A percentile compares a stretch with the other conserved stretches of the same genome.
phyloP scores from a whole-genome alignment of 2,329 filamentous ascomycete genomes.

The Verticillium zaregamsianum region DNA sequence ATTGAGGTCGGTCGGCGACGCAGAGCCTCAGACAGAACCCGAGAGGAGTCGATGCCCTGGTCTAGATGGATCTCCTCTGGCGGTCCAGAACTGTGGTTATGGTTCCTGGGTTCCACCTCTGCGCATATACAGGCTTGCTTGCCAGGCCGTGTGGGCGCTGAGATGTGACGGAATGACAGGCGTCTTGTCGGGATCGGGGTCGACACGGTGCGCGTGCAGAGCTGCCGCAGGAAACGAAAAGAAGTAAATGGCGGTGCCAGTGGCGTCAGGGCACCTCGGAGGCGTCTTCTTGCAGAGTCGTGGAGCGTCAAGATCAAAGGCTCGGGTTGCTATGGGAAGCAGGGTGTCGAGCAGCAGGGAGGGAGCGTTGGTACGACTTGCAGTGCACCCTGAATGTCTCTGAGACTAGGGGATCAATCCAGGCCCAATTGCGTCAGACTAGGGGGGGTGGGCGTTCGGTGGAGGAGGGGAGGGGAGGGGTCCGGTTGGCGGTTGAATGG shows the following conservation, averaged over 20 bases:
- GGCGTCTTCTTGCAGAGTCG: neutral
- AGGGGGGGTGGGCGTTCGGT: neutral
- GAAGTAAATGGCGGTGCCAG: neutral
- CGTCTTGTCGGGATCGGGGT: neutral
- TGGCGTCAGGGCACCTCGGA: neutral
- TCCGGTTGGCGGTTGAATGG: neutral
- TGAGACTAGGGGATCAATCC: neutral
- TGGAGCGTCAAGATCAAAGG: neutral
- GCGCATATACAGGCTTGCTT: neutral
- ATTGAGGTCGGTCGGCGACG: neutral
- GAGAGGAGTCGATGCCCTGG: neutral
- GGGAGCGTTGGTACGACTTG: neutral
- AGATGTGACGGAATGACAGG: neutral
- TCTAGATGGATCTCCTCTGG: neutral
- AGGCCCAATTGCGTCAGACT: neutral
- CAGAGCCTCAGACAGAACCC: neutral
- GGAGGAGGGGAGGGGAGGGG: neutral
- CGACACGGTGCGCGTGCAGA: neutral
- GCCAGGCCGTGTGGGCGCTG: neutral
- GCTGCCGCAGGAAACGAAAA: neutral
- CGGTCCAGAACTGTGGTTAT: neutral
- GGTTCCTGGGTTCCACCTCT: neutral
- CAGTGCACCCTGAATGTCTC: neutral
- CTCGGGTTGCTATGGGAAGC: neutral
- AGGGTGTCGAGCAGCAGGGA: neutral